Evolutionary conservation across 148 eudicot genomes (phyloP).

Genomic region (Persicaria maculosa): DNA sequence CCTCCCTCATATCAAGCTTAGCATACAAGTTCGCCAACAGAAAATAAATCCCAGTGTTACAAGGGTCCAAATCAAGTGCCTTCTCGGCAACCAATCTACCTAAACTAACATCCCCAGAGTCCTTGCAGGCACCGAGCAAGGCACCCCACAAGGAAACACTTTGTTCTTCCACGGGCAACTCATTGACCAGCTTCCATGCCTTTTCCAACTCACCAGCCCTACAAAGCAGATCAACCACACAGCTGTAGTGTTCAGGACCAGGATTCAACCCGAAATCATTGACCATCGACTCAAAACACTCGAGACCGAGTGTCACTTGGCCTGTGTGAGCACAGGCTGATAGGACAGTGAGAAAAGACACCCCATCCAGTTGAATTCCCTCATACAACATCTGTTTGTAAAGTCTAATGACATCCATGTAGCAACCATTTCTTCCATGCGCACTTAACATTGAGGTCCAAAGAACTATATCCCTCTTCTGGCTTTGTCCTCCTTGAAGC

Average conservation of each 20-base stretch:
- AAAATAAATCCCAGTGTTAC: conserved; percentile 49
- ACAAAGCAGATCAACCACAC: conserved; percentile 61
- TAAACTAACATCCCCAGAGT: conserved; percentile 45
- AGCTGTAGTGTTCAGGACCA: conserved; percentile 57
- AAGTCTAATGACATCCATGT: conserved; percentile 33
- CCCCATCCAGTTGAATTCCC: conserved; percentile 54
- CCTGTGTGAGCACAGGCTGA: conserved; percentile 71
- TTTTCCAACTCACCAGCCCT: conserved; percentile 70
- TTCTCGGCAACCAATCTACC: conserved; percentile 55
- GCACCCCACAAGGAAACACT: conserved; percentile 63
- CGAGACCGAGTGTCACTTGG: conserved; percentile 51
- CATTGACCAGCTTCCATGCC: conserved; percentile 49
- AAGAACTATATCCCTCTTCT: conserved; percentile 46
- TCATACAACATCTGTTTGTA: conserved; percentile 46
- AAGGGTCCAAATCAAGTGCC: conserved; percentile 66
- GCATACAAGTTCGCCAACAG: conserved; percentile 58
- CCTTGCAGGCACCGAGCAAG: conserved; percentile 54
- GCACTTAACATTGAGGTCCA: conserved; percentile 81
- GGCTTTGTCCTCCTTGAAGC: conserved; percentile 26
- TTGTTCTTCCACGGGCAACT: conserved; percentile 24
- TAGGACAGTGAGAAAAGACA: conserved; percentile 53
- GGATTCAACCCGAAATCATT: conserved; percentile 39
- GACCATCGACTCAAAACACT: conserved; percentile 50
- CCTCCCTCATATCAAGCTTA: conserved; percentile 51
- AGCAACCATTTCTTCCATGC: conserved; percentile 50